A percentile compares a stretch with the other conserved stretches of the same genome.
phyloP scores from a whole-genome alignment of 768 basidiomycete genomes.

The Amanita polypyramis region DNA sequence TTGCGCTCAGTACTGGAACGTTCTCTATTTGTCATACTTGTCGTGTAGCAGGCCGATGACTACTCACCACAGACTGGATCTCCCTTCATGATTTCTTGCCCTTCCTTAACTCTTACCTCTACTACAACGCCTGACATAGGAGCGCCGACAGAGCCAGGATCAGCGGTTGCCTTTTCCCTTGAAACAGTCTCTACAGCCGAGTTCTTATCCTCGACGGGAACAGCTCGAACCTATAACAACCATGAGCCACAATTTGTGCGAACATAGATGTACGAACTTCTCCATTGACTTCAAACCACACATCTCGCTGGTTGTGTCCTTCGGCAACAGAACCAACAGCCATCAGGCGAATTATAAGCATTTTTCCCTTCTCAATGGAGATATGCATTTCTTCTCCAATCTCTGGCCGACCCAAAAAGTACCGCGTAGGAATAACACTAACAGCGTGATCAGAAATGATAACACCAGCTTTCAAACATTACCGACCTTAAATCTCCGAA shows the following conservation, averaged over 20 bases:
- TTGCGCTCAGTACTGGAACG: constrained; percentile 76
- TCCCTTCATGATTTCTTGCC: constrained; percentile 95
- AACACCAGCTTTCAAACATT: neutral
- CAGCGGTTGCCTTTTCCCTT: constrained; percentile 87
- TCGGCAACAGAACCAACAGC: constrained; percentile 91
- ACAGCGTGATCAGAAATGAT: constrained; percentile 7
- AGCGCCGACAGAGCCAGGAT: constrained; percentile 95
- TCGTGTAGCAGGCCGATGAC: constrained; percentile 6
- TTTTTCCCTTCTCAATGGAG: constrained; percentile 94
- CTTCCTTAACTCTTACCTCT: constrained; percentile 96
- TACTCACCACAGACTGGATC: constrained; percentile 85
- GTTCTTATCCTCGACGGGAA: constrained; percentile 92
- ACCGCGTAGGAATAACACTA: constrained; percentile 91
- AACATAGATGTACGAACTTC: constrained; percentile 42
- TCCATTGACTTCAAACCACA: constrained; percentile 98
- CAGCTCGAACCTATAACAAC: constrained; percentile 69
- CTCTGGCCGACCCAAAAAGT: constrained; percentile 89
- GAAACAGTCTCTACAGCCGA: constrained; percentile 93
- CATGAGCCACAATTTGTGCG: constrained; percentile 8
- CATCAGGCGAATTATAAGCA: constrained; percentile 90
- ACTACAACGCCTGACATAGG: constrained; percentile 98
- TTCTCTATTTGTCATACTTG: constrained; percentile 13
- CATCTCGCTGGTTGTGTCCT: constrained; percentile 86
- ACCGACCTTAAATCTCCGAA: constrained; percentile 87
- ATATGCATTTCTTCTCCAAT: constrained; percentile 96